Evolutionary conservation across 306 rosid genomes (phyloP).

Genomic region (Corylus avellana): DNA sequence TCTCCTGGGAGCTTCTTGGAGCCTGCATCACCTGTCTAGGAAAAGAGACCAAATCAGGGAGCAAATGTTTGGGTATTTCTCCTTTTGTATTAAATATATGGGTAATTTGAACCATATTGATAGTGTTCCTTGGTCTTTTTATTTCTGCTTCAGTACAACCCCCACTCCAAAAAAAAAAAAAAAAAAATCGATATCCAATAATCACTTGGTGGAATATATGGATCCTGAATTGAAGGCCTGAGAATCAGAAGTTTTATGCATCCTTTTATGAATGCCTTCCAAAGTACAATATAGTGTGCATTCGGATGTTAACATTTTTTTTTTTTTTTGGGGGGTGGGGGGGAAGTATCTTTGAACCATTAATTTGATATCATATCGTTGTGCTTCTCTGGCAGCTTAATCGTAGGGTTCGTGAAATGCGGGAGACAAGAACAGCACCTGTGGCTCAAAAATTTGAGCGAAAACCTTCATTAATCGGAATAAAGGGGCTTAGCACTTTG

Average conservation of each 20-base stretch:
- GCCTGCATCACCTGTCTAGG: not conserved
- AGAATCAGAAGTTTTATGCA: not conserved
- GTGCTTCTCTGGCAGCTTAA: conserved; percentile 78
- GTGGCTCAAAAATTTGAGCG: conserved; percentile 75
- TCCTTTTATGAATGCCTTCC: not conserved
- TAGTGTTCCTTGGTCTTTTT: not conserved
- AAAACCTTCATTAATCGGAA: conserved; percentile 43
- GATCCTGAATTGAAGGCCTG: not conserved
- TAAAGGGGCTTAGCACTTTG: conserved; percentile 67
- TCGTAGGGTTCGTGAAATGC: conserved; percentile 97
- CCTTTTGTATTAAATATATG: not conserved
- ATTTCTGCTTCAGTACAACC: not conserved
- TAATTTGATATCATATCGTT: conserved; percentile 45
- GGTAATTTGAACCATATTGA: not conserved
- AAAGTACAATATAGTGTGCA: not conserved
- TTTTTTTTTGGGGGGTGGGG: no score
- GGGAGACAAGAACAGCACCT: conserved; percentile 93
- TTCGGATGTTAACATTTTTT: not conserved
- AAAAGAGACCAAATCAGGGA: not conserved
- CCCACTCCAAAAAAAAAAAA: not conserved
- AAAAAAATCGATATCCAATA: not conserved
- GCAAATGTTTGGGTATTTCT: not conserved
- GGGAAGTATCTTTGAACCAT: not conserved
- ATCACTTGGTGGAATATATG: no score
- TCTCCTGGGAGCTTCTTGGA: not conserved